phyloP scores from a whole-genome alignment of 2,329 filamentous ascomycete genomes.

The Geoglossum cookeanum region DNA sequence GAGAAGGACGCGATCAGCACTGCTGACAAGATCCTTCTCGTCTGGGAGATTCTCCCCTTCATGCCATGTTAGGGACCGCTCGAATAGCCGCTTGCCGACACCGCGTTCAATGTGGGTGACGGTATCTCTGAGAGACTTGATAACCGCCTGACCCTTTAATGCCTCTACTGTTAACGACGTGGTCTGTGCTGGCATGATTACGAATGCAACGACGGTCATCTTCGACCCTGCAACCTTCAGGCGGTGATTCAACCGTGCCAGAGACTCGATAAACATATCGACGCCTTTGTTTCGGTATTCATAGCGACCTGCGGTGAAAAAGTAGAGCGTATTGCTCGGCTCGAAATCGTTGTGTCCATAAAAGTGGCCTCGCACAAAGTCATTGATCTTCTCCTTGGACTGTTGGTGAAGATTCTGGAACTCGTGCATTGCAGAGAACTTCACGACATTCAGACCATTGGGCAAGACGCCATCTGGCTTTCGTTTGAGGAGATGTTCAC shows the following conservation, averaged over 20 bases:
- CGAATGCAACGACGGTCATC: conserved; percentile 88
- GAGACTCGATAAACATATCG: conserved; percentile 97
- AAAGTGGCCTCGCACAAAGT: conserved; percentile 95
- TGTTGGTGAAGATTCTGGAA: conserved; percentile 97
- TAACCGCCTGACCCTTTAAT: conserved; percentile 88
- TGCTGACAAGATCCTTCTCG: conserved; percentile 87
- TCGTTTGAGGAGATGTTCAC: conserved; percentile 88
- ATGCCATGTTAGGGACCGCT: conserved; percentile 86
- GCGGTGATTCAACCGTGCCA: conserved; percentile 84
- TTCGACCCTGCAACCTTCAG: conserved; percentile 73
- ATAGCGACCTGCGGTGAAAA: conserved; percentile 93
- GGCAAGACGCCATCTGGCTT: conserved; percentile 94
- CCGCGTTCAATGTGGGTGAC: conserved; percentile 82
- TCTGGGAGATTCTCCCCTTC: conserved; percentile 87
- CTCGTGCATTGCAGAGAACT: conserved; percentile 95
- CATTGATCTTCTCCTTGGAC: conserved; percentile 93
- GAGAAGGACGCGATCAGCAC: conserved; percentile 80
- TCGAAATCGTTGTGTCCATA: conserved; percentile 98
- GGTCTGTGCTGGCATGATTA: conserved; percentile 97
- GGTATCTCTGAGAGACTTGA: conserved; percentile 88
- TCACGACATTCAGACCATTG: conserved; percentile 94
- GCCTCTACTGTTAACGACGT: conserved; percentile 89
- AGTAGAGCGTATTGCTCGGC: conserved; percentile 87
- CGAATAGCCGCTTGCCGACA: conserved; percentile 85
- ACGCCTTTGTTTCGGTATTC: conserved; percentile 98